phyloP scores from a whole-genome alignment of 2,329 filamentous ascomycete genomes.

The Diaporthe capsici region DNA sequence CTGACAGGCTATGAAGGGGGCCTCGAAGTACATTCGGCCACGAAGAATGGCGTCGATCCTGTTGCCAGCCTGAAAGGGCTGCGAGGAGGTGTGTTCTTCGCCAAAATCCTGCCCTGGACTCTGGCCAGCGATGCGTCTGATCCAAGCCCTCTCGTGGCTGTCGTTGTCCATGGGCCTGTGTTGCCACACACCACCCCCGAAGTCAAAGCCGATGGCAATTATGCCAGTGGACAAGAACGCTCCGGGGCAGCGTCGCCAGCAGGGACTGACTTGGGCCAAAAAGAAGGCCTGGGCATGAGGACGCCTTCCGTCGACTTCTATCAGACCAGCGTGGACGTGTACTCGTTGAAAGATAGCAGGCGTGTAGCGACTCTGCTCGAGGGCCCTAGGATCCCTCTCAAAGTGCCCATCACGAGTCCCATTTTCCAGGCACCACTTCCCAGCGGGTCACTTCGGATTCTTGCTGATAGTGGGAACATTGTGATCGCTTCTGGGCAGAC shows the following conservation, averaged over 20 bases:
- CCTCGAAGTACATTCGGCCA: slow-evolving; percentile 81
- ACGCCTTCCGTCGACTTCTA: slow-evolving; percentile 70
- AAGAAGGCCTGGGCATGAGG: slow-evolving; percentile 47
- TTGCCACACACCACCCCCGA: slow-evolving; percentile 59
- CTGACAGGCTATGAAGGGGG: slow-evolving; percentile 86
- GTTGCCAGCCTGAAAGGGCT: slow-evolving; percentile 82
- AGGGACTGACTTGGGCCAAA: slow-evolving; percentile 54
- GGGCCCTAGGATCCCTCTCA: slow-evolving; percentile 73
- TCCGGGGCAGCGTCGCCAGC: slow-evolving; percentile 57
- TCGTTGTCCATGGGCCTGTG: slow-evolving; percentile 85
- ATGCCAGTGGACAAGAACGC: slow-evolving; percentile 48
- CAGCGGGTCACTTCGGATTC: slow-evolving; percentile 79
- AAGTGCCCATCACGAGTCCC: slow-evolving; percentile 71
- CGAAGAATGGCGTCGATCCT: slow-evolving; percentile 78
- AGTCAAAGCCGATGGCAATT: slow-evolving; percentile 52
- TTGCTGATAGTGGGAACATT: slow-evolving; percentile 79
- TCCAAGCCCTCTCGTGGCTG: slow-evolving; percentile 80
- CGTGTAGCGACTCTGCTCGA: slow-evolving; percentile 81
- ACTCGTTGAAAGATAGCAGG: slow-evolving; percentile 83
- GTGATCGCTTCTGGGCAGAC: slow-evolving; percentile 84
- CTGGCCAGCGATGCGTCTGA: slow-evolving; percentile 66
- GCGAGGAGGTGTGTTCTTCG: slow-evolving; percentile 83
- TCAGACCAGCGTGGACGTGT: slow-evolving; percentile 91
- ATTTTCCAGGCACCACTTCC: slow-evolving; percentile 78
- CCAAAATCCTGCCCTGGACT: slow-evolving; percentile 84